Conservation (phyloP, 495 filamentous ascomycete genomes). For the Aspergillus sclerotioniger region DNA sequence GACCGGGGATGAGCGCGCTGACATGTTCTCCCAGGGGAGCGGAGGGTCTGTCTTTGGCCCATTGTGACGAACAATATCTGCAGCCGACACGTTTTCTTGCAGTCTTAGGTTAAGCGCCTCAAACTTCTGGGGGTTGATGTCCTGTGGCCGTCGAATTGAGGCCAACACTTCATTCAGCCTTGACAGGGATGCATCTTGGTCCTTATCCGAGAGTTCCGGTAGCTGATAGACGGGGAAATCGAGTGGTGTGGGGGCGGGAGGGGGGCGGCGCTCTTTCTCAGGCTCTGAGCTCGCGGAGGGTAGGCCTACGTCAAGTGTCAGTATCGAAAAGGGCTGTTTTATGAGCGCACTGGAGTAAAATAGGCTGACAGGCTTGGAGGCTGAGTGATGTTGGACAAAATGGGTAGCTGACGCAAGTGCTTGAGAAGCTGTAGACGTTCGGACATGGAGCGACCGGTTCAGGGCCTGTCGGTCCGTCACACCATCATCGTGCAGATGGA, state of each 20-base stretch:
- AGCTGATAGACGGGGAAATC: slow-evolving; percentile 49
- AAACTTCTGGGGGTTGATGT: slow-evolving; percentile 50
- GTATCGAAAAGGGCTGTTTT: background rate
- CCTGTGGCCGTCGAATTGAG: slow-evolving; percentile 51
- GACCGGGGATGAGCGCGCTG: slow-evolving; percentile 14
- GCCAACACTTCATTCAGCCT: slow-evolving; percentile 43
- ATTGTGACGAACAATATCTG: slow-evolving; percentile 44
- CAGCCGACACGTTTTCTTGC: slow-evolving; percentile 38
- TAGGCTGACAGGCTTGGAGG: background rate
- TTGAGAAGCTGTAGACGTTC: background rate
- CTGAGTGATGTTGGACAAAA: background rate
- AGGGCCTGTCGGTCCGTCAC: background rate
- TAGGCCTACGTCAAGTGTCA: slow-evolving; percentile 24
- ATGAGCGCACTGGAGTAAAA: background rate
- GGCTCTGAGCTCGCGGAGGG: slow-evolving; percentile 37
- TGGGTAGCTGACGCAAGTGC: background rate
- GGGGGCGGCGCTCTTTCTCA: slow-evolving; percentile 45
- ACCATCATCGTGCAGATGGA: background rate
- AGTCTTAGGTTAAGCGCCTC: slow-evolving; percentile 52
- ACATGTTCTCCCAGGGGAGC: slow-evolving; percentile 43
- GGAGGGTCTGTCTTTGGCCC: slow-evolving; percentile 42
- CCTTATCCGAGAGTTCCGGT: slow-evolving; percentile 23
- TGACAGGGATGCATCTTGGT: slow-evolving; percentile 29
- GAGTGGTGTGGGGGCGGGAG: slow-evolving; percentile 44
- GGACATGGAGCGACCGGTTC: background rate